Percentiles rank a stretch among this genome's conserved stretches.
These are phyloP conservation scores for Macrolepiota fuliginosa DNA, from an alignment of 768 basidiomycete genomes.

Conservation along the genomic window DNA sequence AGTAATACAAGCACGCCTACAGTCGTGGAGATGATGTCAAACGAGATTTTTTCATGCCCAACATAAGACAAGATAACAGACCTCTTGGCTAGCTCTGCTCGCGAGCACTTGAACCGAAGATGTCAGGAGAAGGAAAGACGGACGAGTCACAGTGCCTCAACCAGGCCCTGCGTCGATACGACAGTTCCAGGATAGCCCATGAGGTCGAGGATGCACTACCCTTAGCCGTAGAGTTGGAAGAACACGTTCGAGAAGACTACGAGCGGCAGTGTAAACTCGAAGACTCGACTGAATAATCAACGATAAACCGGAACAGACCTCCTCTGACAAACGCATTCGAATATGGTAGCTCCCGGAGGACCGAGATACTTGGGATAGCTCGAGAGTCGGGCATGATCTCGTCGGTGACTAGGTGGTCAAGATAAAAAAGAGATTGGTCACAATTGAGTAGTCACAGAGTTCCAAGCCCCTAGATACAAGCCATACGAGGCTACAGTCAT, in stretches of 20 bases:
- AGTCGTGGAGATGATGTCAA: too few relatives aligned
- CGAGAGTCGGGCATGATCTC: conserved; percentile 63
- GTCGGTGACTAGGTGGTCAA: too few relatives aligned
- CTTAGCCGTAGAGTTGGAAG: conserved; percentile 56
- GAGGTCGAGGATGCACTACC: conserved; percentile 60
- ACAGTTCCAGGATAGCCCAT: conserved; percentile 83
- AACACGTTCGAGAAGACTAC: conserved; percentile 75
- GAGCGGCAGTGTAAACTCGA: conserved; percentile 67
- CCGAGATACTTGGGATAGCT: conserved; percentile 56
- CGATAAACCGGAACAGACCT: conserved; percentile 37
- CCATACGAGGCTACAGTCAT: too few relatives aligned
- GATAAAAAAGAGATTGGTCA: too few relatives aligned
- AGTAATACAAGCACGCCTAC: too few relatives aligned
- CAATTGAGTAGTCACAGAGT: too few relatives aligned
- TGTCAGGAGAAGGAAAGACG: conserved; percentile 72
- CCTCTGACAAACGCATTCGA: conserved; percentile 59
- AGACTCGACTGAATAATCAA: conserved; percentile 45
- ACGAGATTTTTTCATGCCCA: too few relatives aligned
- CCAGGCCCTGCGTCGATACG: conserved; percentile 81
- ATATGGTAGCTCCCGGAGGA: conserved; percentile 58
- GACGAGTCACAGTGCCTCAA: conserved; percentile 74
- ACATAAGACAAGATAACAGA: too few relatives aligned
- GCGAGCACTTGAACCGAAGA: conserved; percentile 62
- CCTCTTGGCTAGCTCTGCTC: conserved; percentile 44
- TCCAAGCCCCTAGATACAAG: too few relatives aligned